A percentile compares a stretch with the other conserved stretches of the same genome.
phyloP scores from a whole-genome alignment of 2,329 filamentous ascomycete genomes.

The Pezicula rhizophila region DNA sequence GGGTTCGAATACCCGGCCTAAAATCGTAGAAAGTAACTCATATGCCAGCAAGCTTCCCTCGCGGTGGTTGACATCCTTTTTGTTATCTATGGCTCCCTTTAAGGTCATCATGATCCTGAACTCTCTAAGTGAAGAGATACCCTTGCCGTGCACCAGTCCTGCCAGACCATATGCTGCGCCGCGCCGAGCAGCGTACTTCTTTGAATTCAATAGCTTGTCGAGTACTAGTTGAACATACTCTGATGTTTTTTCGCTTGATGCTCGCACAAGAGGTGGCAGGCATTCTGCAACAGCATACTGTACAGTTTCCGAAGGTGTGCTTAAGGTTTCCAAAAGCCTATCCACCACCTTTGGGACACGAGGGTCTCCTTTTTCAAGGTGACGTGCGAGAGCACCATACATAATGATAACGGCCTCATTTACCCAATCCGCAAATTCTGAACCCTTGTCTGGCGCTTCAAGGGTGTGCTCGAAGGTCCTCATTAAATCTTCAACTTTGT shows the following conservation, averaged over 20 bases:
- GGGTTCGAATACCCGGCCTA: conserved; percentile 87
- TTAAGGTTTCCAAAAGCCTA: conserved; percentile 77
- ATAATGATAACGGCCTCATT: conserved; percentile 98
- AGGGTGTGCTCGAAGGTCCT: conserved; percentile 81
- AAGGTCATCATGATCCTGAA: conserved; percentile 80
- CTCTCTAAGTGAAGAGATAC: conserved; percentile 74
- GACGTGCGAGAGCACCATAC: conserved; percentile 87
- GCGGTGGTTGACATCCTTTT: conserved; percentile 82
- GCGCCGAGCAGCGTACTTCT: conserved; percentile 86
- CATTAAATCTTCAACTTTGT: conserved; percentile 85
- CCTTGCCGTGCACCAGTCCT: conserved; percentile 82
- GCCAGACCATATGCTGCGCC: conserved; percentile 93
- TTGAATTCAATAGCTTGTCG: conserved; percentile 76
- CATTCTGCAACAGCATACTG: conserved; percentile 96
- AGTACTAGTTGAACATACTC: conserved; percentile 77
- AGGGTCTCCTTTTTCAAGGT: conserved; percentile 76
- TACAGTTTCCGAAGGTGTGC: conserved; percentile 91
- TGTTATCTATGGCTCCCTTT: conserved; percentile 82
- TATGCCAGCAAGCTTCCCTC: conserved; percentile 87
- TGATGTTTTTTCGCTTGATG: conserved; percentile 69
- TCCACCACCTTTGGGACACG: conserved; percentile 86
- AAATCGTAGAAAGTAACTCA: conserved; percentile 79
- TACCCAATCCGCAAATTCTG: conserved; percentile 76
- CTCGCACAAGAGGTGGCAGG: conserved; percentile 80
- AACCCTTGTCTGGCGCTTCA: conserved; percentile 78